Evolutionary conservation across 139 green algal species (phyloP), one percentile per base, ranked within the genome.

Genomic region (Marvania coccoides): DNA sequence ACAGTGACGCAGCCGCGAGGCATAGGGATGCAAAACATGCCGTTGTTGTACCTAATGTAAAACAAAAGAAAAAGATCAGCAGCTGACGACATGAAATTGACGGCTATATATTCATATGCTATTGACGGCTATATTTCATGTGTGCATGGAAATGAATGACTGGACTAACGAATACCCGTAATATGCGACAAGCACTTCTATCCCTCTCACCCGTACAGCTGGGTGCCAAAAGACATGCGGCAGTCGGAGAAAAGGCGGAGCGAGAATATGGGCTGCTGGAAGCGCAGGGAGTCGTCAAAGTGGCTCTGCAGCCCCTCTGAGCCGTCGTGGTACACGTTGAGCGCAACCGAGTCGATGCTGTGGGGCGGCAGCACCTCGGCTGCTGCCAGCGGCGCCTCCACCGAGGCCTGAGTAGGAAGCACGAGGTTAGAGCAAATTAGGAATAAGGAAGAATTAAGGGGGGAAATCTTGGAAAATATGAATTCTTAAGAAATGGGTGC

Each of bases 301-400:
- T 91, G 84, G 59, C 67, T 76, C 69, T 90, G 83, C 31, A 91
- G 87, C 15, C 84, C 84, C 73, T 90, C 83, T 29, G 67, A 82
- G 30, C 84, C 84, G 53, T 90, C 83, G 59, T 90, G 83, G 66
- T 91, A 91, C 34, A 88, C 74, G 72, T 91, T 91, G 46, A 90
- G 67, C 3, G 84, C 84, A 3, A 72, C 65, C 5, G 58, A 74
- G 62, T 90, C 76, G 24, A 90, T 63, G 30, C 79, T 87, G 29
- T 61, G 71, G 5, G 37, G 14, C 3, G 77, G 71, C 38, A 85
- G 14, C 30, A 90, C 24, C 2, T 45, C 56, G 6, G 56, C 33
- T 14, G 5, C 38, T 15, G 86, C 77, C 47, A 90, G 68, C 4
- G 84, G 77, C 2, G 24, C 30, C 71, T 86, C 84, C 23, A 80